Evolutionary conservation across 352 stramenopile genomes (phyloP), one percentile per base, ranked within the genome.

Genomic region (Discostella stelligera): DNA sequence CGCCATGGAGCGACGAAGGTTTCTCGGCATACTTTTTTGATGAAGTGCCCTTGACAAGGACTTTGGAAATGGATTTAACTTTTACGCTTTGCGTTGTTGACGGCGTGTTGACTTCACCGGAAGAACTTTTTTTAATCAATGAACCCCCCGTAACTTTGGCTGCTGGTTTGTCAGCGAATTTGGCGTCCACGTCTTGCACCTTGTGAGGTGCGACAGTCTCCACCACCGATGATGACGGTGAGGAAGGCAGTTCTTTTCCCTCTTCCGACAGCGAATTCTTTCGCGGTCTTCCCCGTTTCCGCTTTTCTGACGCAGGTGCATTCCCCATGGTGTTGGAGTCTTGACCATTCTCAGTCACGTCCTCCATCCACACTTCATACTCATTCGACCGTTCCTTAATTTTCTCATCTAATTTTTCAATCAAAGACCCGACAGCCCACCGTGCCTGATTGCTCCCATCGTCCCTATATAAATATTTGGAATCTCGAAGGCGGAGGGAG

Each of bases 341-440:
- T 7, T 54, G 14, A 18, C 20, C 48, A 32, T 41, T 16, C 37
- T 46, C 37, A 37, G 49, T 20, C 18, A 20, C 53, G 11, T 50
- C 27, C 55, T 48, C 49, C 30, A 44, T 49, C 13, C 27, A 27
- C 20, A 55, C 46, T 8, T 30, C 48, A 64, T 39, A 50, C 18
- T 74, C 64, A 21, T 83, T 59, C 21, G 54, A 52, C 32, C 52
- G 32, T 32, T 79, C 76, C 55, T 80, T 72, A 41, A 84, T 84
- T 54, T 74, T 84, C 25, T 70, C 53, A 44, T 84, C 77, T 16
- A 84, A 46, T 25, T 74, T 70, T 23, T 77, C 70, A 59, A 84
- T 84, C 25, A 84, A 32, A 54, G 64, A 73, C 23, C 46, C 77
- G 9, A 84, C 75, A 23, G 75, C 75, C 69, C 75, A 66, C 13